Evolutionary conservation across 1,139 yeast genomes (phyloP).

Genomic region (Torulaspora pretoriensis): DNA sequence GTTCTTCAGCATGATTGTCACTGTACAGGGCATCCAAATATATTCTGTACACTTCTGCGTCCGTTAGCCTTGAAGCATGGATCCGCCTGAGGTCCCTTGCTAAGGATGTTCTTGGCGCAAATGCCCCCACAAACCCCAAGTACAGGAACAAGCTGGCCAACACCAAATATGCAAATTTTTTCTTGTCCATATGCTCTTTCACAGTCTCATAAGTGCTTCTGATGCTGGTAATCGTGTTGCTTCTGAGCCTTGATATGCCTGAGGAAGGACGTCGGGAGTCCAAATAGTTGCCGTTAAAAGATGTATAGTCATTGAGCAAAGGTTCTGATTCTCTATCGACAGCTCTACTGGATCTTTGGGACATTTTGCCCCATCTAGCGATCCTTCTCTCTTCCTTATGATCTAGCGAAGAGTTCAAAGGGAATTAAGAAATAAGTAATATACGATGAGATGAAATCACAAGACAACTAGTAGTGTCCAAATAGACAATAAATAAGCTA

Average conservation of each 20-base stretch:
- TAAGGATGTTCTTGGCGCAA: slow-evolving; percentile 81
- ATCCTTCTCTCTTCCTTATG: neutral
- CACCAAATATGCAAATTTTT: slow-evolving; percentile 49
- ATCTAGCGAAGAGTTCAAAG: neutral
- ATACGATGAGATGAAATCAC: neutral
- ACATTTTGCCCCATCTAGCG: neutral
- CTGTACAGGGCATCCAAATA: slow-evolving; percentile 37
- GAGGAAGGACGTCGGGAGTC: slow-evolving; percentile 4
- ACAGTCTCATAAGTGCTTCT: slow-evolving; percentile 41
- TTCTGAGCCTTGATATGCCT: slow-evolving; percentile 23
- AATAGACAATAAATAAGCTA: neutral
- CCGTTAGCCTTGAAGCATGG: slow-evolving; percentile 60
- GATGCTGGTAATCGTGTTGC: slow-evolving; percentile 32
- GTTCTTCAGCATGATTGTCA: slow-evolving; percentile 38
- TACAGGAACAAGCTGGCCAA: slow-evolving; percentile 29
- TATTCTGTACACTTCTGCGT: slow-evolving; percentile 58
- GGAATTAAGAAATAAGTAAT: neutral
- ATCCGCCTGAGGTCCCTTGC: slow-evolving; percentile 77
- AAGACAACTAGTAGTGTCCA: neutral
- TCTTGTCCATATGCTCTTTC: slow-evolving; percentile 48
- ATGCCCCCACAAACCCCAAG: slow-evolving; percentile 59
- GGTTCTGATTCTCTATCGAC: slow-evolving; percentile 4
- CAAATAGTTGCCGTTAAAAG: slow-evolving; percentile 4
- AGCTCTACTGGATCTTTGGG: slow-evolving; percentile 2
- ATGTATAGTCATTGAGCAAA: slow-evolving; percentile 6